phyloP scores from a whole-genome alignment of 495 filamentous ascomycete species.

The Penicillium ochrochloron region DNA sequence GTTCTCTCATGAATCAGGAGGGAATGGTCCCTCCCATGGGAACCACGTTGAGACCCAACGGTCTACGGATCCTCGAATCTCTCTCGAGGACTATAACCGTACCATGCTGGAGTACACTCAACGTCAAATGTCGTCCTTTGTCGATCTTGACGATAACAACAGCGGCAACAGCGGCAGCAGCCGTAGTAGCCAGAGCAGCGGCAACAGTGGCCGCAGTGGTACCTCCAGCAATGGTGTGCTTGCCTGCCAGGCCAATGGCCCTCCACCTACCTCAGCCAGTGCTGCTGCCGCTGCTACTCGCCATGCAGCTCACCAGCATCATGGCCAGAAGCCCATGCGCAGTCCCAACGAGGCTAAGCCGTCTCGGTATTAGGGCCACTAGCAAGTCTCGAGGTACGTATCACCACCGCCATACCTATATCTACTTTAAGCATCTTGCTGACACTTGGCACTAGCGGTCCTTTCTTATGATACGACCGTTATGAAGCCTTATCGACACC shows the following conservation, averaged over 20 bases:
- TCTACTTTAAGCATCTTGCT: background rate
- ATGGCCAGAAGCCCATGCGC: background rate
- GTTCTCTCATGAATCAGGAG: conserved; percentile 29
- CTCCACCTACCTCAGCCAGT: conserved; percentile 22
- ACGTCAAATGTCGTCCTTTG: conserved; percentile 47
- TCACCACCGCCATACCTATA: background rate
- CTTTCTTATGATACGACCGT: conserved; percentile 11
- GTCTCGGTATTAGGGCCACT: conserved; percentile 19
- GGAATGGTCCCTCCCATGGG: conserved; percentile 21
- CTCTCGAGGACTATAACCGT: conserved; percentile 52
- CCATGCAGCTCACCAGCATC: conserved; percentile 2
- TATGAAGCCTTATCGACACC: conserved; percentile 9
- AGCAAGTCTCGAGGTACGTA: conserved; percentile 19
- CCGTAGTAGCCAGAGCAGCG: conserved; percentile 42
- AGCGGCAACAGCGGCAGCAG: conserved; percentile 26
- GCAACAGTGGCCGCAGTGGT: conserved; percentile 38
- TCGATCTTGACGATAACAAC: conserved; percentile 36
- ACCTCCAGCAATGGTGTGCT: conserved; percentile 26
- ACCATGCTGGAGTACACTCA: conserved; percentile 54
- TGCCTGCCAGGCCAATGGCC: conserved; percentile 26
- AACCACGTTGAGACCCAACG: conserved; percentile 29
- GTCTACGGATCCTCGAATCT: conserved; percentile 33
- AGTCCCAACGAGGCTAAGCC: conserved; percentile 19
- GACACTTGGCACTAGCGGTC: conserved; percentile 10
- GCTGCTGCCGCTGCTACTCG: conserved; percentile 15